Conservation (phyloP, 257 asterid genomes). For the Solanum arcanum region DNA sequence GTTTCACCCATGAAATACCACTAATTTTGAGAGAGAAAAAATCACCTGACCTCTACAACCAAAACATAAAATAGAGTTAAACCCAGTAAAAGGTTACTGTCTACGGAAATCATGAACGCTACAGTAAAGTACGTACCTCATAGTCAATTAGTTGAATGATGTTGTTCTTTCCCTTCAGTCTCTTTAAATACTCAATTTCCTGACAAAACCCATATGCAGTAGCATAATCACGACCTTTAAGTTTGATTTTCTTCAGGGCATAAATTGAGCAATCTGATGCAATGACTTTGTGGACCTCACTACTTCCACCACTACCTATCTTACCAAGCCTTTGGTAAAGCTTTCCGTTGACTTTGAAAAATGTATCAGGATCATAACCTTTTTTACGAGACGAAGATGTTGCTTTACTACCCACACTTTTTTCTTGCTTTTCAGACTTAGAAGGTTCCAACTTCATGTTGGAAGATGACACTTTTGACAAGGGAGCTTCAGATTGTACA, state of each 20-base stretch:
- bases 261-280: slow-evolving; percentile 84
- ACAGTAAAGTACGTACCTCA: slow-evolving; percentile 49
- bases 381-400: slow-evolving; percentile 66
- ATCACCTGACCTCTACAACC: not conserved
- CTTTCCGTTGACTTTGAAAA: slow-evolving; percentile 93
- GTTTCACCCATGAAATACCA: not conserved
- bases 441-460: slow-evolving; percentile 39
- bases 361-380: slow-evolving; percentile 74
- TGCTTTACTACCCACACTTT: slow-evolving; percentile 46
- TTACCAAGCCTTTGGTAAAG: slow-evolving; percentile 95
- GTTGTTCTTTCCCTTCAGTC: slow-evolving; percentile 68
- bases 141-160: slow-evolving; percentile 90
- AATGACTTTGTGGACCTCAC: slow-evolving; percentile 98
- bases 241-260: slow-evolving; percentile 89
- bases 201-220: slow-evolving; percentile 97
- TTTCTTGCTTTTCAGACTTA: slow-evolving; percentile 49
- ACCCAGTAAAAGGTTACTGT: not conserved
- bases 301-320: slow-evolving; percentile 99
- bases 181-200: slow-evolving; percentile 77
- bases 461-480: slow-evolving; percentile 25
- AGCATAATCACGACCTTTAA: slow-evolving; percentile 96
- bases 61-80: not conserved
- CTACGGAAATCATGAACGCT: not conserved
- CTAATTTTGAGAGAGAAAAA: not conserved
- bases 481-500: slow-evolving; percentile 31